Evolutionary conservation across 2,329 filamentous ascomycete genomes (phyloP).

Genomic region (Aspergillus pseudoviridinutans): DNA sequence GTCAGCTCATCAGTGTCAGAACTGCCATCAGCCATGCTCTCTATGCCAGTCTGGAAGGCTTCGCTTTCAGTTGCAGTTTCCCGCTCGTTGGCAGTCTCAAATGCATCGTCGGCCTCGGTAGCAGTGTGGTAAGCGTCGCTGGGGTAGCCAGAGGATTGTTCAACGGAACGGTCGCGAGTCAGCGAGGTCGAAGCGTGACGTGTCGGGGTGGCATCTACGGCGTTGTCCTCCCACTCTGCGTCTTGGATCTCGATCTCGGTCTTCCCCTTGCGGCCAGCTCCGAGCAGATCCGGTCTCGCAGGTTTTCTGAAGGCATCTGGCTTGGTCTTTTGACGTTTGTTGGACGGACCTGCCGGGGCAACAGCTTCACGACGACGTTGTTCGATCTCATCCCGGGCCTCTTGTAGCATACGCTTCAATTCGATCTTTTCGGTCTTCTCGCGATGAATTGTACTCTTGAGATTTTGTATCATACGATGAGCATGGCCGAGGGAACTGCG

Average conservation of each 20-base stretch:
- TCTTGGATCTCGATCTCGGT: slow-evolving; percentile 80
- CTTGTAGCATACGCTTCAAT: slow-evolving; percentile 89
- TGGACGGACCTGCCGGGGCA: slow-evolving; percentile 34
- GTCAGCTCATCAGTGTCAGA: slow-evolving; percentile 67
- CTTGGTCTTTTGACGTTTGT: slow-evolving; percentile 60
- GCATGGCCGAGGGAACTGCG: slow-evolving; percentile 93
- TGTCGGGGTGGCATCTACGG: slow-evolving; percentile 56
- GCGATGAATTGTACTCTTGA: slow-evolving; percentile 90
- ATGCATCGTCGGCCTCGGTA: slow-evolving; percentile 66
- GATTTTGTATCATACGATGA: slow-evolving; percentile 91
- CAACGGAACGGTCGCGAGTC: slow-evolving; percentile 21
- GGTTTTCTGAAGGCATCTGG: slow-evolving; percentile 73
- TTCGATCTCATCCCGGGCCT: slow-evolving; percentile 88
- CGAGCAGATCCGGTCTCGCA: slow-evolving; percentile 66
- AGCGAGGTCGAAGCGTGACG: slow-evolving; percentile 36
- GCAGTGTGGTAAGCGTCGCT: slow-evolving; percentile 76
- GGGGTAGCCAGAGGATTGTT: slow-evolving; percentile 42
- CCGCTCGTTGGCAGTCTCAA: slow-evolving; percentile 74
- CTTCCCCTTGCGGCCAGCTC: slow-evolving; percentile 66
- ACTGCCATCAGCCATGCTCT: slow-evolving; percentile 65
- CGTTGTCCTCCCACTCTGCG: slow-evolving; percentile 84
- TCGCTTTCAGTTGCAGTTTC: slow-evolving; percentile 77
- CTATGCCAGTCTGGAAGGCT: slow-evolving; percentile 89
- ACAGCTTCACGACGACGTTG: slow-evolving; percentile 55
- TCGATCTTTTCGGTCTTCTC: slow-evolving; percentile 99